Conservation (phyloP, 176 grass and related monocot species). For the Themeda triandra region DNA sequence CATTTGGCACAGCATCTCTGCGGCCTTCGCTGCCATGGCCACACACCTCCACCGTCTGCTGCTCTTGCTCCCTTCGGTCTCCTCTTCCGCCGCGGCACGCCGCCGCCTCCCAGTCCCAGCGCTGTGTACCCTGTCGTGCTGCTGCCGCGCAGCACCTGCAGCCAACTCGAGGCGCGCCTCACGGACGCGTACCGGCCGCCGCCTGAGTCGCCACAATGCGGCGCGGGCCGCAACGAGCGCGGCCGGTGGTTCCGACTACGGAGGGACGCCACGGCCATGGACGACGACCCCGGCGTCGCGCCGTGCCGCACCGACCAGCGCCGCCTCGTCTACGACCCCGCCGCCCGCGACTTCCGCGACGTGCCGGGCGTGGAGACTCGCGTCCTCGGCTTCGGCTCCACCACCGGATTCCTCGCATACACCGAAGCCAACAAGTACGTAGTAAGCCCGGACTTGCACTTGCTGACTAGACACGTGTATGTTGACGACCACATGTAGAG, state of each 20-base stretch:
- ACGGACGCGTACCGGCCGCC: constrained; percentile 16
- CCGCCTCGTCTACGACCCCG: constrained; percentile 1
- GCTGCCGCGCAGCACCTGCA: constrained; percentile 11
- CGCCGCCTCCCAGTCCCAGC: too few relatives aligned
- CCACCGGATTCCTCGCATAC: not conserved
- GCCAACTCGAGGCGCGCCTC: constrained; percentile 20
- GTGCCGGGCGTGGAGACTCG: constrained; percentile 15
- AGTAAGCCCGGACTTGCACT: not conserved
- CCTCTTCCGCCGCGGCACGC: too few relatives aligned
- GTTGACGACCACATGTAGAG: not conserved
- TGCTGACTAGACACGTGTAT: too few relatives aligned
- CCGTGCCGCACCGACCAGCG: constrained; percentile 25
- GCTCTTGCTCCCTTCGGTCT: too few relatives aligned
- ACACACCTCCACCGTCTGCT: too few relatives aligned
- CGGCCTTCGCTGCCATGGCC: too few relatives aligned
- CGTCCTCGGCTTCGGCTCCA: constrained; percentile 21
- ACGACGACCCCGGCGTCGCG: not conserved
- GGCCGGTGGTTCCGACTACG: constrained; percentile 23
- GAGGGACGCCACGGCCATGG: constrained; percentile 19
- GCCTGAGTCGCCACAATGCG: not conserved
- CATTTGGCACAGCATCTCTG: too few relatives aligned
- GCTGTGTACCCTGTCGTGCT: constrained; percentile 2
- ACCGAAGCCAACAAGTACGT: not conserved
- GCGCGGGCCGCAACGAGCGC: not conserved
- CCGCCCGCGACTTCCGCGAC: not conserved